These are phyloP conservation scores for Nemania diffusa DNA, from an alignment of 2,329 filamentous ascomycete species.

Conservation along the genomic window DNA sequence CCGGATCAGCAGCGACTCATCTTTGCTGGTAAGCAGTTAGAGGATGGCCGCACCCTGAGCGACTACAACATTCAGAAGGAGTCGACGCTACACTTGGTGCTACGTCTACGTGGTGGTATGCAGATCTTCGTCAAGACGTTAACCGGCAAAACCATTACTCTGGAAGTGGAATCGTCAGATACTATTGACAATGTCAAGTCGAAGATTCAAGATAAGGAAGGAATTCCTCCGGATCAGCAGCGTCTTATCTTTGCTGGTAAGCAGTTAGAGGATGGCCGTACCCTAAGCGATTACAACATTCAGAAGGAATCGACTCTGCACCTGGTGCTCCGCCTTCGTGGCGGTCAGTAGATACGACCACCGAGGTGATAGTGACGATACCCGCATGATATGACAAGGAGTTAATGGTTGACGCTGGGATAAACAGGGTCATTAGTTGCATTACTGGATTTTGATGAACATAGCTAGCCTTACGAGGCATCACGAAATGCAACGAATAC, in stretches of 20 bases:
- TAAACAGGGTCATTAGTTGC: constrained; percentile 28
- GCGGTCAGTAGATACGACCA: constrained; percentile 62
- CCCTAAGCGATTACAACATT: constrained; percentile 89
- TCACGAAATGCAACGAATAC: constrained; percentile 22
- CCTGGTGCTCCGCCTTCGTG: constrained; percentile 76
- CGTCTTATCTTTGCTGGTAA: constrained; percentile 77
- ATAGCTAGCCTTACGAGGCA: constrained; percentile 21
- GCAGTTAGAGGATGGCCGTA: constrained; percentile 79
- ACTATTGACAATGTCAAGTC: constrained; percentile 77
- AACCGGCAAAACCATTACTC: constrained; percentile 75
- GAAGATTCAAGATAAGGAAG: constrained; percentile 79
- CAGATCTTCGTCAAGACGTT: constrained; percentile 78
- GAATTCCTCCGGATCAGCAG: constrained; percentile 76
- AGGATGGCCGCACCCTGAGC: constrained; percentile 88
- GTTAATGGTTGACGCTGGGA: constrained; percentile 42
- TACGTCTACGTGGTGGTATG: constrained; percentile 85
- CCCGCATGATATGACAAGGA: constrained; percentile 44
- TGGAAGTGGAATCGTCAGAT: constrained; percentile 74
- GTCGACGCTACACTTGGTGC: constrained; percentile 81
- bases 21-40: constrained; percentile 92
- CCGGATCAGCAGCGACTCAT: constrained; percentile 95
- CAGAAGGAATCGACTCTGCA: constrained; percentile 81
- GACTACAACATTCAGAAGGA: constrained; percentile 99
- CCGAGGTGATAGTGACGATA: constrained; percentile 39
- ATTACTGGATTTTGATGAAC: constrained; percentile 35